phyloP scores from a whole-genome alignment of 768 basidiomycete genomes.

The Podaxis pistillaris region DNA sequence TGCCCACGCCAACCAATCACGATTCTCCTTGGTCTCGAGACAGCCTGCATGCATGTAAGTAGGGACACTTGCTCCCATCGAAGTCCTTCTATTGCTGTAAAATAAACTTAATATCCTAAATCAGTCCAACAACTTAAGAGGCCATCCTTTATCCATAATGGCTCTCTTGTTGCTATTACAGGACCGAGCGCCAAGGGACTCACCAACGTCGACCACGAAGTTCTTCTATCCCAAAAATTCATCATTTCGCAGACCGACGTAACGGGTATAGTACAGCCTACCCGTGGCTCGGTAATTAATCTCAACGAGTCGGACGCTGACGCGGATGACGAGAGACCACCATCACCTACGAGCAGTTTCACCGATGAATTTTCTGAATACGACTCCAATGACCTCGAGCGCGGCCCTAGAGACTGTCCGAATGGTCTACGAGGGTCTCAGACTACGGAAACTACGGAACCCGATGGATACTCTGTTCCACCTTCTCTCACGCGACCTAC shows the following conservation, averaged over 20 bases:
- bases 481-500: constrained; percentile 19
- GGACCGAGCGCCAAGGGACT: not conserved
- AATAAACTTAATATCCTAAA: not conserved
- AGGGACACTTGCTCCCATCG: not conserved
- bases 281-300: not conserved
- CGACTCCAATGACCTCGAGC: not conserved
- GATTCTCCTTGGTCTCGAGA: not conserved
- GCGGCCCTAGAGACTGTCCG: not conserved
- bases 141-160: not conserved
- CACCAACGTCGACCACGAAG: not conserved
- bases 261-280: not conserved
- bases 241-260: not conserved
- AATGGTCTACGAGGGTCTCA: not conserved
- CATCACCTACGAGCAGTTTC: not conserved
- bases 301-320: constrained; percentile 5
- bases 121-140: not conserved
- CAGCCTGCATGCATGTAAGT: constrained; percentile 4
- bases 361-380: not conserved
- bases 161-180: not conserved
- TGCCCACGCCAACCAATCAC: constrained; percentile 6
- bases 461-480: not conserved
- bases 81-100: not conserved
- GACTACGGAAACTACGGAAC: not conserved
- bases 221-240: not conserved
- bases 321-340: constrained; percentile 6